Base-by-base conservation (phyloP, 179 eudicot species). In the Corrigiola litoralis region DNA sequence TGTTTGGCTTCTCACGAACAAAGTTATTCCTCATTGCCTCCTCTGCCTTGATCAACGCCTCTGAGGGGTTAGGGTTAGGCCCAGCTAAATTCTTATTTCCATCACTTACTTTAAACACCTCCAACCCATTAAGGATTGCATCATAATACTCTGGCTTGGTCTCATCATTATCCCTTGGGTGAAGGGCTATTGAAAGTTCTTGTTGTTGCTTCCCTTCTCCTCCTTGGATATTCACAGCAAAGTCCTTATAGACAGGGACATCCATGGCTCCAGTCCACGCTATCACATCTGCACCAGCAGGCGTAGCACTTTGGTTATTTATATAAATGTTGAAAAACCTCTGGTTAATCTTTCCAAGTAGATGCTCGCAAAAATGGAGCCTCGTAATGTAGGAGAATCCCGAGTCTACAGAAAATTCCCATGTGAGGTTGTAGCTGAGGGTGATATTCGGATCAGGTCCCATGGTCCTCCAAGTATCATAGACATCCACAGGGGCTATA, bases 291-390 rank as follows among this genome's bases (percentile, higher is more conserved):
- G 82, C 86, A 2, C 73, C 77, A 40, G 48, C 67, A n/a, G 68
- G 67, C 4, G 68, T 21, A 1, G 86, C 92, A 0, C 87, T 84
- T 51, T 79, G 87, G 49, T 87, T 87, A 45, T 87, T 82, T 13
- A 90, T 80, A 33, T 57, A 90, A 18, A 89, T 80, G 52, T 72
- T 73, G 44, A 90, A 90, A 53, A 78, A 74, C 72, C 91, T 81
- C 53, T 90, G 81, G 29, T 87, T 90, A 2, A 62, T 55, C 75
- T 72, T 80, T 0, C 61, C 33, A 28, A 77, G 52, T 6, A 75
- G n/a, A 17, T 63, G 82, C 28, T 90, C 97, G 41, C 97, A 90
- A 61, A 90, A 87, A 57, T 90, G 97, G 12, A 90, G 45, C 71
- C 97, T 82, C 56, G 81, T 56, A 18, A 85, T 32, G 59, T 94